Conservation (phyloP, 169 alveolate genomes). For the Hepatocystis sp. region DNA sequence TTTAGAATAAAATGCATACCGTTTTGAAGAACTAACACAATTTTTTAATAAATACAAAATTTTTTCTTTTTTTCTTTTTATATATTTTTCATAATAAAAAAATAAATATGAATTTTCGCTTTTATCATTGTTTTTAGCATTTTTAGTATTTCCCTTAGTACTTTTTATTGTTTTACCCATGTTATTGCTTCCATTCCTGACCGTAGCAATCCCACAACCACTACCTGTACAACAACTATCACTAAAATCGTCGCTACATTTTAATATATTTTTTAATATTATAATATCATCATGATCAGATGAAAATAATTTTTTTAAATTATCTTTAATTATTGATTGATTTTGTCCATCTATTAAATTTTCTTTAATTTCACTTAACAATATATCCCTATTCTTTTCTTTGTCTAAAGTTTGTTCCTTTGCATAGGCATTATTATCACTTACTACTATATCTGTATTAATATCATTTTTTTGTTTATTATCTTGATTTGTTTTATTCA, state of each 20-base stretch:
- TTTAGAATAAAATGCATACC: conserved; percentile 72
- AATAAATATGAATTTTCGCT: conserved; percentile 62
- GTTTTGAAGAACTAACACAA: conserved; percentile 44
- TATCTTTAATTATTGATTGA: conserved; percentile 1
- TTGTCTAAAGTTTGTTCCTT: neutral
- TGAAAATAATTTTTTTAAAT: conserved; percentile 31
- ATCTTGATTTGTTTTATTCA: neutral
- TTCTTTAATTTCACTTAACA: neutral
- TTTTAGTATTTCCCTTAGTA: neutral
- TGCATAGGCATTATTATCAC: neutral
- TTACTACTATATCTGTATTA: neutral
- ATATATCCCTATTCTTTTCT: neutral
- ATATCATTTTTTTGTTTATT: neutral
- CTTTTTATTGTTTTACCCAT: too few species aligned
- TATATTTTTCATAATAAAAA: conserved; percentile 73
- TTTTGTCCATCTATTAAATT: neutral
- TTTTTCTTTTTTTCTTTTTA: conserved; percentile 65
- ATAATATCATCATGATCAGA: conserved; percentile 52
- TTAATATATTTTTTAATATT: conserved; percentile 43
- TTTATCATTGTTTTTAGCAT: conserved; percentile 17
- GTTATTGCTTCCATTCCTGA: neutral
- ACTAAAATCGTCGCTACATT: neutral
- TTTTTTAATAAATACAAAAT: conserved; percentile 18
- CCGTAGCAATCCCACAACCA: neutral
- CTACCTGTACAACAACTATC: neutral